These are phyloP conservation scores for Chlamydomonas schloesseri DNA, from an alignment of 139 green algal genomes.

Conservation along the genomic window DNA sequence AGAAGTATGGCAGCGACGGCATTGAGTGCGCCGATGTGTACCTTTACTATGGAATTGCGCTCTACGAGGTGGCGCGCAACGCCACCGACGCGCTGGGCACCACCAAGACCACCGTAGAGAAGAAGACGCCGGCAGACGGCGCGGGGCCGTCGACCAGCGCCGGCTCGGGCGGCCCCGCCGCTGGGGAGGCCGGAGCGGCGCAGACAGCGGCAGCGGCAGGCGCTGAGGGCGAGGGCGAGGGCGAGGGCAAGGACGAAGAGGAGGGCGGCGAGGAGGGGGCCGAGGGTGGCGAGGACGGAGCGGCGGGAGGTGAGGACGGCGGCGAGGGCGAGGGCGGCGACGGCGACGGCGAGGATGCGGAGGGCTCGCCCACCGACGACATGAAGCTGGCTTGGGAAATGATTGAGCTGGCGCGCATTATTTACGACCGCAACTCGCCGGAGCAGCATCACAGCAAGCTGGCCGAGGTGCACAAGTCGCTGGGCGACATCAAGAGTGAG, in stretches of 20 bases:
- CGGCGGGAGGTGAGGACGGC: background rate
- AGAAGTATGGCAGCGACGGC: constrained; percentile 45
- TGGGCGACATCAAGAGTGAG: constrained; percentile 52
- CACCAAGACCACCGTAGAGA: background rate
- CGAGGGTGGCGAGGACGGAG: background rate
- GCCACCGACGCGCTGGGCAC: constrained; percentile 4
- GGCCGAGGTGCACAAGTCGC: constrained; percentile 48
- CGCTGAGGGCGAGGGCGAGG: background rate
- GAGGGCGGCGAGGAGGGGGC: background rate
- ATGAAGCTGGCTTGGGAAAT: constrained; percentile 79
- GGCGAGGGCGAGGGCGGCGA: constrained; percentile 35
- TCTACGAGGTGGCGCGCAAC: constrained; percentile 52
- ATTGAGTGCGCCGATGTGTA: constrained; percentile 54
- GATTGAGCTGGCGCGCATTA: constrained; percentile 54
- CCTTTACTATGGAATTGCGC: constrained; percentile 61
- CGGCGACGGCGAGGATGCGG: background rate
- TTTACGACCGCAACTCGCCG: constrained; percentile 13
- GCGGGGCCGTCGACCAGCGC: background rate
- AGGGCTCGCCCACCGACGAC: constrained; percentile 40
- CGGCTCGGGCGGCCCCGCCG: background rate
- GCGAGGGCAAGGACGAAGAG: background rate
- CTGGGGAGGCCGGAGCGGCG: background rate
- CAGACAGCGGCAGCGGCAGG: background rate
- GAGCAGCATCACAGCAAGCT: constrained; percentile 32
- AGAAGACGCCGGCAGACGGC: background rate